Conservation (phyloP, 768 basidiomycete species). For the Tremella yokohamensis region DNA sequence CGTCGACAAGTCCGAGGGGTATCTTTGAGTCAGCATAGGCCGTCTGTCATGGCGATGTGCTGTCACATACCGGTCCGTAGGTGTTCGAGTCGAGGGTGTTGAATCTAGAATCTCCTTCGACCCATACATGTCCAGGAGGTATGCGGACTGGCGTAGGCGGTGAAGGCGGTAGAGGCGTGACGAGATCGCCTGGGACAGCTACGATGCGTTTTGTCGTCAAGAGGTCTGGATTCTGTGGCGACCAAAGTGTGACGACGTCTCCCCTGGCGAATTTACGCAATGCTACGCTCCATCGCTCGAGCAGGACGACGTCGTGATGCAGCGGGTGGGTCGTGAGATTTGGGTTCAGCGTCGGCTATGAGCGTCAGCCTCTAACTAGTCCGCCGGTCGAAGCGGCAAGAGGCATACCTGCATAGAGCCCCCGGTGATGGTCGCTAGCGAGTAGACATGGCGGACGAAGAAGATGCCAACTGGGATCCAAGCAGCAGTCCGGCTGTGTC, state of each 20-base stretch:
- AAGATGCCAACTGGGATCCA: conserved; percentile 51
- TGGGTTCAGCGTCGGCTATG: conserved; percentile 52
- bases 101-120: conserved; percentile 51
- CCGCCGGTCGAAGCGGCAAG: neutral
- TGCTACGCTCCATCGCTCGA: conserved; percentile 46
- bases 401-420: conserved; percentile 45
- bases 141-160: conserved; percentile 46
- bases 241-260: conserved; percentile 50
- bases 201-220: conserved; percentile 52
- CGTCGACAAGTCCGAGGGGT: conserved; percentile 48
- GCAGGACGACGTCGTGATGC: conserved; percentile 49
- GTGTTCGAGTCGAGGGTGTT: conserved; percentile 50
- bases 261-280: conserved; percentile 36
- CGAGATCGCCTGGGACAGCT: conserved; percentile 50
- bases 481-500: conserved; percentile 35
- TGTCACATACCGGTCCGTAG: conserved; percentile 48
- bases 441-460: conserved; percentile 50
- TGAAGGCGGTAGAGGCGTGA: conserved; percentile 45
- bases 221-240: conserved; percentile 48
- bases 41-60: neutral
- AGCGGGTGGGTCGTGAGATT: conserved; percentile 32
- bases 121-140: conserved; percentile 52
- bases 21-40: conserved; percentile 20
- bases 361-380: neutral
- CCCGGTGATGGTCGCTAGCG: conserved; percentile 46